phyloP scores from a whole-genome alignment of 2,329 filamentous ascomycete species.

The Paracorniculantispora psalliotae region DNA sequence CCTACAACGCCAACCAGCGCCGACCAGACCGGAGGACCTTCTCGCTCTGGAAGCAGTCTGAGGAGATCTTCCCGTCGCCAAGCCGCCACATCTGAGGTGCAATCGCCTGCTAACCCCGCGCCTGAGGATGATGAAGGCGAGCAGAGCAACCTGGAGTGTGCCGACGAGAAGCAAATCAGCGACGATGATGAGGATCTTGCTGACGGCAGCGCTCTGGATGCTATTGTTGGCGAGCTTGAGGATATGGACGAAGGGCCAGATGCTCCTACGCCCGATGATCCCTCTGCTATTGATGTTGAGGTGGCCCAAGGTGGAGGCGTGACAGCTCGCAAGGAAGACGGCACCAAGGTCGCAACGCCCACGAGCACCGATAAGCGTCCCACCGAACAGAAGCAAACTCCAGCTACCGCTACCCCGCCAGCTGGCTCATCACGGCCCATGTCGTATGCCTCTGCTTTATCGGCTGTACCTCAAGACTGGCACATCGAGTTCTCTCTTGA shows the following conservation, averaged over 20 bases:
- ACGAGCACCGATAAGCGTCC: slow-evolving; percentile 48
- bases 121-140: slow-evolving; percentile 56
- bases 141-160: slow-evolving; percentile 78
- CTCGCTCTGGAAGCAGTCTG: slow-evolving; percentile 53
- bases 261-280: slow-evolving; percentile 41
- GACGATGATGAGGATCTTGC: slow-evolving; percentile 67
- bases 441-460: slow-evolving; percentile 81
- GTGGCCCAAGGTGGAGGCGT: slow-evolving; percentile 81
- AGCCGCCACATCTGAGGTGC: slow-evolving; percentile 46
- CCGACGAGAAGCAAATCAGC: slow-evolving; percentile 80
- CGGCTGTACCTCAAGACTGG: slow-evolving; percentile 83
- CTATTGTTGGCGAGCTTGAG: slow-evolving; percentile 86
- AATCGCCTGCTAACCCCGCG: slow-evolving; percentile 46
- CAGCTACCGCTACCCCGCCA: slow-evolving; percentile 43
- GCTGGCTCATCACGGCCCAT: slow-evolving; percentile 60
- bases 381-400: slow-evolving; percentile 35
- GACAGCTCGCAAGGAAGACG: slow-evolving; percentile 87
- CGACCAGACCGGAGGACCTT: slow-evolving; percentile 42
- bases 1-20: slow-evolving; percentile 38
- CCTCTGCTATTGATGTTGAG: slow-evolving; percentile 87
- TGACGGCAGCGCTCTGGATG: slow-evolving; percentile 66
- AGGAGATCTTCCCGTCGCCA: slow-evolving; percentile 62
- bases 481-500: slow-evolving; percentile 94
- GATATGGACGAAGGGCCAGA: slow-evolving; percentile 66
- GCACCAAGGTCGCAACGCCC: slow-evolving; percentile 79